Conservation (phyloP, 1,284 basidiomycete genomes). For the Porogramme epimiltina region DNA sequence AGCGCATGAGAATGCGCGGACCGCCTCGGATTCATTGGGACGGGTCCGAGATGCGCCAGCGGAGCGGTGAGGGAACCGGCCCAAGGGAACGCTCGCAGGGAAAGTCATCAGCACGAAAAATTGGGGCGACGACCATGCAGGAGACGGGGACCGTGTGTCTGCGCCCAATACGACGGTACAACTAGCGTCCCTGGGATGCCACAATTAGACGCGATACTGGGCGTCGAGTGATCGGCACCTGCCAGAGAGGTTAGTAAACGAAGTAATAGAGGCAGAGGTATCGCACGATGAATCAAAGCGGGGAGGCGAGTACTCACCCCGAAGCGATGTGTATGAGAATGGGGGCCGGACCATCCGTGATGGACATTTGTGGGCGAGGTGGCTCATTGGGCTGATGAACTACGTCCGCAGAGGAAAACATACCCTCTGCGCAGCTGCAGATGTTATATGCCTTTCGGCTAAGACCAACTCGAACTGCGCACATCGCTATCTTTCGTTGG, state of each 20-base stretch:
- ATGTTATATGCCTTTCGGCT: too few species aligned
- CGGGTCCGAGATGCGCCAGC: background rate
- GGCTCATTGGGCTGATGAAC: background rate
- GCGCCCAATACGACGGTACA: background rate
- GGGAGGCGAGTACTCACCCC: background rate
- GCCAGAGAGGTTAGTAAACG: background rate
- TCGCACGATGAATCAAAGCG: background rate
- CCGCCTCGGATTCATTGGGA: background rate
- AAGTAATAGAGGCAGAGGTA: background rate
- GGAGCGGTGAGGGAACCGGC: background rate
- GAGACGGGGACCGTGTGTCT: background rate
- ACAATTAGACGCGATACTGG: background rate
- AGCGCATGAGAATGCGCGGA: too few species aligned
- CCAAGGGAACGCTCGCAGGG: background rate
- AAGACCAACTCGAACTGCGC: background rate
- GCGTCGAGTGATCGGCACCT: background rate
- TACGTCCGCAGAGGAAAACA: background rate
- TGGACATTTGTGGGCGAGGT: background rate
- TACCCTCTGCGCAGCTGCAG: background rate
- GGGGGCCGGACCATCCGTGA: background rate
- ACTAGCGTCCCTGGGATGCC: background rate
- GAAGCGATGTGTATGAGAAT: background rate
- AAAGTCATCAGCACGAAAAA: background rate
- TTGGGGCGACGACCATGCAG: background rate
- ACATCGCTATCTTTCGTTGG: background rate